Percentiles rank a stretch among this genome's conserved stretches.
phyloP scores from a whole-genome alignment of 2,329 filamentous ascomycete genomes.

The Kalmusia sp. region DNA sequence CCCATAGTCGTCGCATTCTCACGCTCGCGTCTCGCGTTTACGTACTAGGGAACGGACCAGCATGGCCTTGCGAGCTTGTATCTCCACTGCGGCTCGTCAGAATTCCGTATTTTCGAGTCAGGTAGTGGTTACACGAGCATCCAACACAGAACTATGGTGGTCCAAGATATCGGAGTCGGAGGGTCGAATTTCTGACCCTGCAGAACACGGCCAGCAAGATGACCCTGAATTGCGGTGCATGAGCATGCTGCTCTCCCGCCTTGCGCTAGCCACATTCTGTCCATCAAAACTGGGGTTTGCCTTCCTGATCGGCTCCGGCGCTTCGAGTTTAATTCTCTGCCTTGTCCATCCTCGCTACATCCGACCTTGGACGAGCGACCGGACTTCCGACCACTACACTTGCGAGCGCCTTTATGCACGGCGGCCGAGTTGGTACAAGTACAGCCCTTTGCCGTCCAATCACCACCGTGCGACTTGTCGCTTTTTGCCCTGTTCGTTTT shows the following conservation, averaged over 20 bases:
- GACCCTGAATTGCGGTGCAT: conserved; percentile 7
- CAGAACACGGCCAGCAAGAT: conserved; percentile 2
- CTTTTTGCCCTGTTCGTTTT: not conserved
- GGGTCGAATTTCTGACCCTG: conserved; percentile 4
- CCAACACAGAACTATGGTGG: conserved; percentile 3
- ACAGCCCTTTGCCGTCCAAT: not conserved
- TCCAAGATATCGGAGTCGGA: conserved; percentile 7
- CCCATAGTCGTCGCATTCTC: conserved; percentile 3
- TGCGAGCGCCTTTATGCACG: not conserved
- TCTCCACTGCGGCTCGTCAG: not conserved
- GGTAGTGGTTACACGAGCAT: not conserved
- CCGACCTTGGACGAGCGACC: not conserved
- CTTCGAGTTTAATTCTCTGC: conserved; percentile 1
- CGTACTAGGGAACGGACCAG: not conserved
- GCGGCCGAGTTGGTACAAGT: not conserved
- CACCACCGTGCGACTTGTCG: not conserved
- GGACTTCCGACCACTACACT: conserved; percentile 1
- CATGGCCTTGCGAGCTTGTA: not conserved
- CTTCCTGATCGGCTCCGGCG: conserved; percentile 3
- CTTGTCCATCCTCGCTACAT: not conserved
- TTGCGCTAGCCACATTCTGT: conserved; percentile 5
- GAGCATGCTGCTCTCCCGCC: conserved; percentile 8
- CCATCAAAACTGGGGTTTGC: not conserved
- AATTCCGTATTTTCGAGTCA: conserved; percentile 2
- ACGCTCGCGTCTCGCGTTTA: not conserved